Conservation (phyloP, 768 basidiomycete species). For the Tephrocybe sp. region DNA sequence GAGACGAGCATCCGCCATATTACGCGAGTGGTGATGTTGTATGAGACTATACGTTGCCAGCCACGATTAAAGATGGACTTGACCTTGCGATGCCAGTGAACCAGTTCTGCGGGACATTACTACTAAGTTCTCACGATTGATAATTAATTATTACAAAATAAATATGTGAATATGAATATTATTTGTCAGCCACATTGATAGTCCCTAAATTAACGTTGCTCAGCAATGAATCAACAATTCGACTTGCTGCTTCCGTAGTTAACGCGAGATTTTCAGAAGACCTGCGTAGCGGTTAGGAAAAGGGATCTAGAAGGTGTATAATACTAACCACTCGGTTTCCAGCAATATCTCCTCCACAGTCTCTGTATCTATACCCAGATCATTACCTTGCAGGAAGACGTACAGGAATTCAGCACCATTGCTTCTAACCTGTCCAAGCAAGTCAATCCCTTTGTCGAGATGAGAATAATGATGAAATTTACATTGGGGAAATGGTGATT, state of each 20-base stretch:
- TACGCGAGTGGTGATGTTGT: neutral
- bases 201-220: neutral
- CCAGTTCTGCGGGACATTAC: neutral
- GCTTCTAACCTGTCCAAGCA: constrained; percentile 62
- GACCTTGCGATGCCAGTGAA: no score
- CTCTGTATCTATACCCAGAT: constrained; percentile 64
- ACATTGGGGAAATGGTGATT: constrained; percentile 73
- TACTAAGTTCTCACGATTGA: constrained; percentile 16
- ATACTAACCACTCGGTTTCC: constrained; percentile 78
- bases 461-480: neutral
- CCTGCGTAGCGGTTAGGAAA: constrained; percentile 32
- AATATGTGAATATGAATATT: neutral
- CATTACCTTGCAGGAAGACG: constrained; percentile 68
- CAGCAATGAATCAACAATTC: constrained; percentile 38
- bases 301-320: neutral
- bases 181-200: neutral
- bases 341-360: constrained; percentile 68
- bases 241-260: constrained; percentile 40
- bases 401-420: constrained; percentile 86
- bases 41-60: neutral
- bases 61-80: no score
- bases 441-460: neutral
- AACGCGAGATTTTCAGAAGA: constrained; percentile 40
- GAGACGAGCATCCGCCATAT: constrained; percentile 58
- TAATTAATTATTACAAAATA: neutral